Percentiles rank a stretch among this genome's conserved stretches.
These are phyloP conservation scores for Xerocomus alliaceus DNA, from an alignment of 1,284 basidiomycete species.

Conservation along the genomic window DNA sequence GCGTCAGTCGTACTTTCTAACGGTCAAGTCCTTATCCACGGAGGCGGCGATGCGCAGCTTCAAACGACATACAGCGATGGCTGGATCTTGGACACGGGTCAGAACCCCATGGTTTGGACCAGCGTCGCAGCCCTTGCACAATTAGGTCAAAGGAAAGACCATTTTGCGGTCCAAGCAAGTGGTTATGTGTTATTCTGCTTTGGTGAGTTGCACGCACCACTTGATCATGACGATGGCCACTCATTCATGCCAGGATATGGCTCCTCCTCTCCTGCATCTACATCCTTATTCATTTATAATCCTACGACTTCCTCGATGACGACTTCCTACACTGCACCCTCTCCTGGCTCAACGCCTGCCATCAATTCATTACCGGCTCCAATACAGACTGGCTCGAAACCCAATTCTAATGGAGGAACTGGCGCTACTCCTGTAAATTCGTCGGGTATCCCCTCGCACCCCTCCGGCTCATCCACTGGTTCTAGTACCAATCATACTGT, in stretches of 20 bases:
- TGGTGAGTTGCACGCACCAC: slow-evolving; percentile 56
- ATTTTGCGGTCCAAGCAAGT: slow-evolving; percentile 69
- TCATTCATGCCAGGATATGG: slow-evolving; percentile 60
- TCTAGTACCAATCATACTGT: slow-evolving; percentile 41
- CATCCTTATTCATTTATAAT: slow-evolving; percentile 62
- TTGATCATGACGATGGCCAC: not conserved
- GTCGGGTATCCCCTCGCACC: slow-evolving; percentile 12
- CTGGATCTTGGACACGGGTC: slow-evolving; percentile 73
- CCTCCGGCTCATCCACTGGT: slow-evolving; percentile 18
- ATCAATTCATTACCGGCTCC: slow-evolving; percentile 37
- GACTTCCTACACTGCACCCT: slow-evolving; percentile 42
- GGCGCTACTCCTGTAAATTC: slow-evolving; percentile 4
- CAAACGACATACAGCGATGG: slow-evolving; percentile 69
- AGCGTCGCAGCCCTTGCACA: slow-evolving; percentile 56
- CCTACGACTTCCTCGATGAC: slow-evolving; percentile 41
- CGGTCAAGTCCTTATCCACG: slow-evolving; percentile 73
- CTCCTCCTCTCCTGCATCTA: slow-evolving; percentile 49
- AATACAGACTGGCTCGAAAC: slow-evolving; percentile 27
- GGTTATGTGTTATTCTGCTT: slow-evolving; percentile 76
- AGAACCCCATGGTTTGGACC: slow-evolving; percentile 64
- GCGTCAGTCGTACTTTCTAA: slow-evolving; percentile 61
- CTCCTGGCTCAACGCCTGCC: slow-evolving; percentile 30
- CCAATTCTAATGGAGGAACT: slow-evolving; percentile 22
- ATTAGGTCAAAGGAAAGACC: slow-evolving; percentile 71
- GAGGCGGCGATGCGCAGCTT: slow-evolving; percentile 70